A percentile compares a stretch with the other conserved stretches of the same genome.
Conservation (phyloP, 805 yeast species). For the Candida chauliodis region DNA sequence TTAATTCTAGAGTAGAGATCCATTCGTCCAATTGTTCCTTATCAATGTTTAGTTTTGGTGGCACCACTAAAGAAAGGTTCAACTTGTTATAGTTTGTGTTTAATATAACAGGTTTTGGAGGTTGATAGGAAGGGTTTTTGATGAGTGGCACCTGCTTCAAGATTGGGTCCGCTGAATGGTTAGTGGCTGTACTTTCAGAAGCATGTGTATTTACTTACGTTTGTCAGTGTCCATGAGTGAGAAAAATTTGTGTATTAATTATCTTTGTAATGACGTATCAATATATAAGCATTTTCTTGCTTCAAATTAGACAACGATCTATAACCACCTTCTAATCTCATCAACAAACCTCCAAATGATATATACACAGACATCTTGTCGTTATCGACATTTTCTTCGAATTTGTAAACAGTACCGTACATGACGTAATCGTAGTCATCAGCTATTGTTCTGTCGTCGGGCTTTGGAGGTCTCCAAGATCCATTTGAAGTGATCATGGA, state of each 20-base stretch:
- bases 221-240: slow-evolving; percentile 19
- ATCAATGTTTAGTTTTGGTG: slow-evolving; percentile 32
- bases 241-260: slow-evolving; percentile 11
- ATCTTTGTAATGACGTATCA: slow-evolving; percentile 69
- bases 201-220: slow-evolving; percentile 15
- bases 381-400: slow-evolving; percentile 73
- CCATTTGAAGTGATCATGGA: slow-evolving; percentile 49
- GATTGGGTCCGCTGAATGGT: slow-evolving; percentile 40
- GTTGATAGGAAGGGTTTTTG: slow-evolving; percentile 47
- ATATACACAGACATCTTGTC: slow-evolving; percentile 82
- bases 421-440: slow-evolving; percentile 97
- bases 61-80: slow-evolving; percentile 33
- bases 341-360: slow-evolving; percentile 91
- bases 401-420: slow-evolving; percentile 97
- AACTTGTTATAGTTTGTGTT: slow-evolving; percentile 45
- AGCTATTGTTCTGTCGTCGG: slow-evolving; percentile 81
- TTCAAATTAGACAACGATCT: slow-evolving; percentile 83
- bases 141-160: slow-evolving; percentile 54
- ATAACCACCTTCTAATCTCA: slow-evolving; percentile 94
- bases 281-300: slow-evolving; percentile 88
- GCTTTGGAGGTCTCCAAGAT: slow-evolving; percentile 80
- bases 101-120: slow-evolving; percentile 54
- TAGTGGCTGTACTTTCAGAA: slow-evolving; percentile 8
- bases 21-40: slow-evolving; percentile 25
- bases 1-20: slow-evolving; percentile 13